Conservation (phyloP, 192 early-diverging fungal species). For the Diversispora eburnea region DNA sequence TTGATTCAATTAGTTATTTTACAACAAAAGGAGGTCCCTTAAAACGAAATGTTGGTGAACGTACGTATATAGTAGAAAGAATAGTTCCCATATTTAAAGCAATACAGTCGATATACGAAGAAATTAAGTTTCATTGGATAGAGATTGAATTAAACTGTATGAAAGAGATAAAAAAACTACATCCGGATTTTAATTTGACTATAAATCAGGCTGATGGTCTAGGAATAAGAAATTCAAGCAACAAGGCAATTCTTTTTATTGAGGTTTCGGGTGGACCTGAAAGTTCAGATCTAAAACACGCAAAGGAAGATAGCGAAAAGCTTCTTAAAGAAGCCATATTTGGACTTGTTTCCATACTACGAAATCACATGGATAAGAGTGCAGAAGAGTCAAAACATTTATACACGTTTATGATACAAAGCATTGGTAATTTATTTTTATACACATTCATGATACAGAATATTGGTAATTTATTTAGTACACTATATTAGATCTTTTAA, state of each 20-base stretch:
- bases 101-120: slow-evolving; percentile 25
- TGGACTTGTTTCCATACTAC: slow-evolving; percentile 20
- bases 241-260: slow-evolving; percentile 22
- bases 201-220: slow-evolving; percentile 26
- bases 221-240: slow-evolving; percentile 21
- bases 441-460: slow-evolving; percentile 20
- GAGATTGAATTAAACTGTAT: slow-evolving; percentile 18
- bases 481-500: background rate
- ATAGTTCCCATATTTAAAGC: slow-evolving; percentile 20
- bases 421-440: slow-evolving; percentile 20
- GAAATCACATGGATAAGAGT: slow-evolving; percentile 21
- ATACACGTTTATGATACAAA: slow-evolving; percentile 18
- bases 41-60: slow-evolving; percentile 13
- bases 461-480: slow-evolving; percentile 15
- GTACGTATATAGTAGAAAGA: slow-evolving; percentile 21
- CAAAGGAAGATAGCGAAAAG: slow-evolving; percentile 21
- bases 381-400: slow-evolving; percentile 18
- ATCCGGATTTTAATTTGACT: slow-evolving; percentile 14
- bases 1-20: slow-evolving; percentile 19
- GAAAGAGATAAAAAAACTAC: slow-evolving; percentile 5
- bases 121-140: slow-evolving; percentile 28
- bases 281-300: slow-evolving; percentile 4
- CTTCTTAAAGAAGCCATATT: slow-evolving; percentile 26
- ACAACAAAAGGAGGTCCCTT: slow-evolving; percentile 10
- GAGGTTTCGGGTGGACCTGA: slow-evolving; percentile 14